Base-by-base conservation (phyloP, 495 filamentous ascomycete genomes). In the Clavariopsis aquatica region DNA sequence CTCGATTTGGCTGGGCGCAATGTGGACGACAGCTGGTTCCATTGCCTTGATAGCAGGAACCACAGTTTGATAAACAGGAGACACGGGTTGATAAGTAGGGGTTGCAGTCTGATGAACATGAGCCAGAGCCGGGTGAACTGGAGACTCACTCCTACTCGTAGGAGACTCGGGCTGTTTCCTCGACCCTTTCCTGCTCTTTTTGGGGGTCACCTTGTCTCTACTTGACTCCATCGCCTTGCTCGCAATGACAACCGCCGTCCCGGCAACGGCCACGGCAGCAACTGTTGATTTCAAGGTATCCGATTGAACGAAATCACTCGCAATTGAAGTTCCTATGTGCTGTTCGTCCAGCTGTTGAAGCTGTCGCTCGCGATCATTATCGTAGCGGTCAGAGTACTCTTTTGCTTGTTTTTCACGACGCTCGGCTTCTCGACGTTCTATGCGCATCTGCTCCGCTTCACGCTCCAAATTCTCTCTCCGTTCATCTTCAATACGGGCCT, bases 181-280 rank as follows among this genome's bases (percentile, higher is more conserved):
- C 6, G 38, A 43, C 2, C n/a, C 38, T 3, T 9, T 43, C 38
- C 38, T 43, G 2, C 38, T 43, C 38, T 43, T 43, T 2, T 9
- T 43, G 2, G 38, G 9, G n/a, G 38, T 8, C 13, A 27, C 19
- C 24, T 61, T 63, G 23, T 46, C 19, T 4, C 62, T 17, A 54
- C 49, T 24, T 49, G 63, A 54, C 3, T 57, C 49, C n/a, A 65
- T 65, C 9, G 71, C 69, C n/a, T 71, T 57, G 29, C 66, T 69
- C 3, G 66, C 51, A 28, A 72, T 71, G n/a, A 60, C 72, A 0
- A 67, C 70, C 5, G 68, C 72, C 2, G 73, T 72, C 22, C 71
- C 73, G 10, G 60, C 73, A 27, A 61, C 68, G 0, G 47, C 46
- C 3, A 60, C 68, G 3, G 57, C 75, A 26, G 68, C 69, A 43